Conservation (phyloP, 805 yeast genomes). For the Phaffomyces thermotolerans region DNA sequence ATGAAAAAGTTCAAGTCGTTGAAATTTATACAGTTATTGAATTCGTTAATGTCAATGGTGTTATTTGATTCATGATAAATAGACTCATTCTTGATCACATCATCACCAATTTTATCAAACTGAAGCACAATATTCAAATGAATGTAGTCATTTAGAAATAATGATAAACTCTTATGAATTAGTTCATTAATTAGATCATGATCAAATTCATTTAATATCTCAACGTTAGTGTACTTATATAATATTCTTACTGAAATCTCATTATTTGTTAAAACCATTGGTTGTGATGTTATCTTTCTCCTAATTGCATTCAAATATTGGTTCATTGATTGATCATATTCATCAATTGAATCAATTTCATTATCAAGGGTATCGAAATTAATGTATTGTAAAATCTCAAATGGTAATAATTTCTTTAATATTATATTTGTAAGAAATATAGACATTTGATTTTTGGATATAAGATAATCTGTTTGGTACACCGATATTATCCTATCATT, state of each 20-base stretch:
- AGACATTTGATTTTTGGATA: slow-evolving; percentile 1
- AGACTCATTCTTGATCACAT: background rate
- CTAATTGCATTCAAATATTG: background rate
- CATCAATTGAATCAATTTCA: background rate
- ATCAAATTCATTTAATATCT: background rate
- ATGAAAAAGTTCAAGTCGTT: background rate
- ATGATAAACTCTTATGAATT: background rate
- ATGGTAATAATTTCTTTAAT: background rate
- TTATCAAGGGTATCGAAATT: background rate
- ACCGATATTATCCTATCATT: background rate
- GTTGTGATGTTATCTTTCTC: background rate
- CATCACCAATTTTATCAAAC: background rate
- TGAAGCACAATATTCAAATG: background rate
- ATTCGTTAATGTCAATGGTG: background rate
- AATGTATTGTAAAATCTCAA: slow-evolving; percentile 2
- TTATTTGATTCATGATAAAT: background rate
- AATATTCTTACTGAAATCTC: background rate
- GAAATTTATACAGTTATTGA: background rate
- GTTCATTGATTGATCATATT: background rate
- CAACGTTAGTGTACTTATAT: background rate
- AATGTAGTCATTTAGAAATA: background rate
- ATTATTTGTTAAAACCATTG: background rate
- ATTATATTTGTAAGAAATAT: slow-evolving; percentile 3
- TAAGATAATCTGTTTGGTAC: slow-evolving; percentile 5
- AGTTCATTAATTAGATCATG: background rate